Conservation (phyloP, 257 asterid species). For the Apocynum venetum region DNA sequence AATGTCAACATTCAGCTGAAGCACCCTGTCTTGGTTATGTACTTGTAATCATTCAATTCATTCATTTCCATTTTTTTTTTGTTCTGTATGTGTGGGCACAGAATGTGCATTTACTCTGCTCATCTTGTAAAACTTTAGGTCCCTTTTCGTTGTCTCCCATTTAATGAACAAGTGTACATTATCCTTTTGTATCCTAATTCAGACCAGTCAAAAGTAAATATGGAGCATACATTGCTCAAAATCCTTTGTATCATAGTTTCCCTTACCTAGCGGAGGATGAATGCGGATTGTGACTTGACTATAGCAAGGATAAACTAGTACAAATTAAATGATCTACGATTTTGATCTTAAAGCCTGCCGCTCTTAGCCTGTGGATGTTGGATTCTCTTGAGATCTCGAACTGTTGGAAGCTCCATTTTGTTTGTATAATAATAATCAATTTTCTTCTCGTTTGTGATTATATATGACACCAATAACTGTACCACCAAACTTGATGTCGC, state of each 20-base stretch:
- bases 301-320: background rate
- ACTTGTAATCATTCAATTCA: background rate
- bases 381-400: too few species aligned
- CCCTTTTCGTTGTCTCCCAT: background rate
- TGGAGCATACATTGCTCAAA: background rate
- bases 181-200: background rate
- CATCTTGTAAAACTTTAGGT: background rate
- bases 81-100: background rate
- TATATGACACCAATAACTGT: too few species aligned
- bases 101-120: background rate
- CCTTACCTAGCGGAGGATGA: background rate
- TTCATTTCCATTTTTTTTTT: background rate
- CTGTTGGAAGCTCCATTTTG: too few species aligned
- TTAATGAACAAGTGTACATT: background rate
- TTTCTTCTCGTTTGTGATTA: too few species aligned
- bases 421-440: too few species aligned
- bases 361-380: too few species aligned
- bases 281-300: too few species aligned
- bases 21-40: background rate
- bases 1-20: constrained; percentile 1
- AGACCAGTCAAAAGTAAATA: background rate
- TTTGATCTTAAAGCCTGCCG: background rate
- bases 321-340: background rate
- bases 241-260: background rate
- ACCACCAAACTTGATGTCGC: too few species aligned